Percentiles rank a stretch among this genome's conserved stretches.
Evolutionary conservation across 176 grass and related monocot species (phyloP).

Genomic region (Oryza glumipatula): DNA sequence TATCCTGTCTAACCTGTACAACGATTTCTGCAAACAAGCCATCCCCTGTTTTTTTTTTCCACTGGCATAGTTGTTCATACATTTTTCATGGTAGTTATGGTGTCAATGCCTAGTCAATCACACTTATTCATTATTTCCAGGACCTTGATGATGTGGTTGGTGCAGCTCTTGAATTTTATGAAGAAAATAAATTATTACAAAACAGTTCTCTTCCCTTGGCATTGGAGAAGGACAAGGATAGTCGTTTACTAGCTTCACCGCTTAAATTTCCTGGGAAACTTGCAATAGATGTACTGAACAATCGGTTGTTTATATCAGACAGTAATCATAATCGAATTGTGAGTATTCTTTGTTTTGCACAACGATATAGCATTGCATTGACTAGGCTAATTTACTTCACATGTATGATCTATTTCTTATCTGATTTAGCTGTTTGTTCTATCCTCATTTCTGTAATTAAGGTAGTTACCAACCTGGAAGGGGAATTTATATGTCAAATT

Average conservation of each 20-base stretch:
- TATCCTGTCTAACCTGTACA: neutral
- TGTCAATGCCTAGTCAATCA: constrained; percentile 9
- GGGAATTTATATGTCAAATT: constrained; percentile 87
- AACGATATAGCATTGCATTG: constrained; percentile 24
- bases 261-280: constrained; percentile 97
- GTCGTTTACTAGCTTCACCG: constrained; percentile 71
- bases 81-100: neutral
- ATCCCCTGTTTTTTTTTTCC: constrained; percentile 3
- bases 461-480: constrained; percentile 85
- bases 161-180: constrained; percentile 91
- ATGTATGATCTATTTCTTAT: constrained; percentile 31
- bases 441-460: constrained; percentile 51
- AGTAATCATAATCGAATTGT: constrained; percentile 98
- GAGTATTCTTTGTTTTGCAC: constrained; percentile 41
- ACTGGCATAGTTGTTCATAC: constrained; percentile 8
- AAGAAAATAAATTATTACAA: constrained; percentile 69
- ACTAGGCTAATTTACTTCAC: constrained; percentile 26
- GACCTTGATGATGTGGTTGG: constrained; percentile 93
- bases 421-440: constrained; percentile 34
- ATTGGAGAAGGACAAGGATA: constrained; percentile 92
- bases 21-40: constrained; percentile 10
- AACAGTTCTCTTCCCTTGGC: constrained; percentile 75
- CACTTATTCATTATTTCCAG: constrained; percentile 54
- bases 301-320: constrained; percentile 96
- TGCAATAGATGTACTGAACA: constrained; percentile 78